These are phyloP conservation scores for Protea cynaroides DNA, from an alignment of 164 flowering plant species.

Conservation along the genomic window DNA sequence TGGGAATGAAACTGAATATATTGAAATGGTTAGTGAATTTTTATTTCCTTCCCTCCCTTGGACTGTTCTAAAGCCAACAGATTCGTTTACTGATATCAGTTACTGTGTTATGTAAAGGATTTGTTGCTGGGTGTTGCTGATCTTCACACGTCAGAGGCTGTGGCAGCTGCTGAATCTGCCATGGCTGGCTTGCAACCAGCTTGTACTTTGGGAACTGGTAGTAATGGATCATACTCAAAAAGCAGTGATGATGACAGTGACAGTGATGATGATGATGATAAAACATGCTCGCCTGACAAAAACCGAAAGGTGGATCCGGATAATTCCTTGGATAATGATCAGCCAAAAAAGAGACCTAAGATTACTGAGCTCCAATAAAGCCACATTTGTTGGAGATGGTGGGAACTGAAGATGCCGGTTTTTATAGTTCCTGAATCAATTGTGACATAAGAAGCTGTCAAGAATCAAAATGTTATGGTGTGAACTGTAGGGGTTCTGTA, in stretches of 20 bases:
- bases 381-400: neutral
- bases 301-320: conserved; percentile 13
- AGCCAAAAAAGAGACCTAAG: conserved; percentile 35
- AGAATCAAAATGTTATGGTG: too few relatives aligned
- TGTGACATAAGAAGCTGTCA: too few relatives aligned
- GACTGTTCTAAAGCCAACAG: neutral
- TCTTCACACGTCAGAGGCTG: conserved; percentile 81
- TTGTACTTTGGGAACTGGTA: conserved; percentile 19
- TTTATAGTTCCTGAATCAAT: too few relatives aligned
- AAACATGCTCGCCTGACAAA: conserved; percentile 1
- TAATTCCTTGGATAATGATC: conserved; percentile 8
- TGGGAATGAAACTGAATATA: conserved; percentile 64
- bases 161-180: conserved; percentile 85
- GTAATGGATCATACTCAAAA: conserved; percentile 34
- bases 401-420: neutral
- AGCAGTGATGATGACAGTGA: conserved; percentile 19
- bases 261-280: conserved; percentile 9
- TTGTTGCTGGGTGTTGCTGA: conserved; percentile 84
- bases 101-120: conserved; percentile 38
- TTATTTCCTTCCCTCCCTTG: neutral
- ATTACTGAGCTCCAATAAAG: conserved; percentile 43
- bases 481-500: too few relatives aligned
- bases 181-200: conserved; percentile 39
- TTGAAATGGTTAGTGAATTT: conserved; percentile 61
- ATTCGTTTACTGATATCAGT: neutral